Evolutionary conservation across 305 asterid species (phyloP), one percentile per base, ranked within the genome.

Genomic region (Fraxinus velutina): DNA sequence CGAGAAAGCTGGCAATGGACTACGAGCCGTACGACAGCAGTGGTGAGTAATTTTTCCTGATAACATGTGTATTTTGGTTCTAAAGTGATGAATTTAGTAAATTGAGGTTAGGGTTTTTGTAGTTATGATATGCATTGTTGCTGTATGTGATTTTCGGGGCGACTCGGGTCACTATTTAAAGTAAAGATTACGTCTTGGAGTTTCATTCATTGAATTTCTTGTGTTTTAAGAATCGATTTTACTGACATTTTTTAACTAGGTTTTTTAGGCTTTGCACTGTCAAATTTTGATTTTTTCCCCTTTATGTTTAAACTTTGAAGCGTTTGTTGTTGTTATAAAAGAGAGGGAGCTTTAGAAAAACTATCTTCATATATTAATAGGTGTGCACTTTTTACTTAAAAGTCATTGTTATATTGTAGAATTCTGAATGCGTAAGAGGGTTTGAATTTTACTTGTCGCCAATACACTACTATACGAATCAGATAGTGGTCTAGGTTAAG

Each of bases 11-110:
- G 90, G 89, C 89, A 72, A 88, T 87, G 92, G 90, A 85, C 70
- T 91, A 84, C 92, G 90, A 88, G 81, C 83, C 92, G 19, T 89
- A 76, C 79, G 94, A 89, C 75, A 91, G 94, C 83, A 91, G 92
- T 15, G 94, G 94, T 91, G 81, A 86, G 92, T 85, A 21, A 71
- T 70, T 81, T 21, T 52, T 37, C 80, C 60, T 73, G 6, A 62
- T 32, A 32, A 32, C 22, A 47, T 33, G 1, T 71, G n/a, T 24
- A 15, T 22, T 76, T 83, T 24, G 80, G 60, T 74, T 72, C 73
- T 10, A 24, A 34, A 21, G 55, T 75, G 73, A 72, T 79, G 80
- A 78, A 32, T 73, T 70, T 64, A 37, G 77, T 80, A 36, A 78
- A 19, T 82, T 66, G 84, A 79, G 81, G 73, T 82, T 75, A 70